These are phyloP conservation scores for Macadamia tetraphylla DNA, from an alignment of 164 flowering plant species.

Conservation along the genomic window DNA sequence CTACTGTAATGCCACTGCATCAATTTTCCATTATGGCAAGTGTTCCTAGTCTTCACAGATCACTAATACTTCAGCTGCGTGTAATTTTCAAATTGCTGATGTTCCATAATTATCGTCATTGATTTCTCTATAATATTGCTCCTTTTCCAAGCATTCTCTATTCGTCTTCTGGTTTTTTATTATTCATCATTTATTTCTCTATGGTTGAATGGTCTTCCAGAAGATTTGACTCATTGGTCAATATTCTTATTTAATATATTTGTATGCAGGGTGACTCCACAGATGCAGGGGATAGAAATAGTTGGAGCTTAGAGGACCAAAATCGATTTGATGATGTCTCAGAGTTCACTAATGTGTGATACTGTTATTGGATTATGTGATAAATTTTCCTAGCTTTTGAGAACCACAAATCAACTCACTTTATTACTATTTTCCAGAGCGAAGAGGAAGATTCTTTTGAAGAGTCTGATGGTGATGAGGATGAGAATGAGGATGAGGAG, in stretches of 20 bases:
- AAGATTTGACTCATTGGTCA: neutral
- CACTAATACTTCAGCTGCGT: no score
- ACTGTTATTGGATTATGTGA: neutral
- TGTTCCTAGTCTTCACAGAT: no score
- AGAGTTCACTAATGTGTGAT: slow-evolving; percentile 33
- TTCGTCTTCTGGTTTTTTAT: neutral
- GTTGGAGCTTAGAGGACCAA: slow-evolving; percentile 22
- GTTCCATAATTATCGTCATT: no score
- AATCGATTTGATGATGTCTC: slow-evolving; percentile 23
- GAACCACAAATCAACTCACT: neutral
- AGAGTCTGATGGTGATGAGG: slow-evolving; percentile 26
- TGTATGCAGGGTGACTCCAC: slow-evolving; percentile 35
- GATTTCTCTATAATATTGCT: neutral
- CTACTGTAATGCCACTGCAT: no score
- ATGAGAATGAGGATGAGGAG: slow-evolving; percentile 16
- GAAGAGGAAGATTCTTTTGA: slow-evolving; percentile 40
- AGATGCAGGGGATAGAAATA: slow-evolving; percentile 23
- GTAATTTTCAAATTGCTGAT: no score
- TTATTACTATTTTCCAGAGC: slow-evolving; percentile 30
- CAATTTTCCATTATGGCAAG: no score
- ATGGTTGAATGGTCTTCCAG: neutral
- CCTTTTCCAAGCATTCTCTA: neutral
- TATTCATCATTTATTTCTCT: neutral
- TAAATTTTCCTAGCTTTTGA: no score
- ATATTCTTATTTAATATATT: neutral